Conservation (phyloP, 176 grass and related monocot species). For the Guadua angustifolia region DNA sequence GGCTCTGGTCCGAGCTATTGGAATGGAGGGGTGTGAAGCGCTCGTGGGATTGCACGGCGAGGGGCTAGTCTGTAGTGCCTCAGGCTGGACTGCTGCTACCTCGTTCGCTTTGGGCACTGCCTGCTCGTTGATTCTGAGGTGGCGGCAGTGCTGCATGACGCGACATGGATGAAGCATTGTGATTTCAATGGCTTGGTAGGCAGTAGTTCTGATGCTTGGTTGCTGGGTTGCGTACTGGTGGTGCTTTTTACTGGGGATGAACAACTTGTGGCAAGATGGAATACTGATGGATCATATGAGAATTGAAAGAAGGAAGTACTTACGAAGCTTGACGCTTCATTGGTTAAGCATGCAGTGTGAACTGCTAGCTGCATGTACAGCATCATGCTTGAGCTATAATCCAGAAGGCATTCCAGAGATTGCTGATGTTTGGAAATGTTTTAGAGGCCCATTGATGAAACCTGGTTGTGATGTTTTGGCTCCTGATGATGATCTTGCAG, state of each 20-base stretch:
- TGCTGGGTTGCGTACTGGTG: slow-evolving; percentile 68
- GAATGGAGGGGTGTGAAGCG: slow-evolving; percentile 72
- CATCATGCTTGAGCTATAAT: slow-evolving; percentile 71
- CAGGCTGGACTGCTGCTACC: slow-evolving; percentile 59
- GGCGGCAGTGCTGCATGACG: slow-evolving; percentile 29
- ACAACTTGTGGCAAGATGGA: slow-evolving; percentile 43
- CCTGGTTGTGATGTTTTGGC: slow-evolving; percentile 37
- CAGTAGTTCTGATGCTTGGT: slow-evolving; percentile 73
- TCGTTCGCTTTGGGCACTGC: slow-evolving; percentile 63
- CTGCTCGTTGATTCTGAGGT: slow-evolving; percentile 69
- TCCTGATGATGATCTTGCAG: slow-evolving; percentile 42
- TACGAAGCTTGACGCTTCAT: slow-evolving; percentile 50
- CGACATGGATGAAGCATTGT: neutral
- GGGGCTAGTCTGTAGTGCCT: slow-evolving; percentile 70
- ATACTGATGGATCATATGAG: slow-evolving; percentile 58
- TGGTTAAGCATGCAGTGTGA: slow-evolving; percentile 60
- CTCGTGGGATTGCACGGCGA: slow-evolving; percentile 68
- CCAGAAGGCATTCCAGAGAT: slow-evolving; percentile 56
- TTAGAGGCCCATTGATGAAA: slow-evolving; percentile 44
- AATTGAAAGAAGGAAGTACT: slow-evolving; percentile 69
- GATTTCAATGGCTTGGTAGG: slow-evolving; percentile 44
- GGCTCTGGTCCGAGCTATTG: slow-evolving; percentile 42
- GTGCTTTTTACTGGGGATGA: slow-evolving; percentile 65
- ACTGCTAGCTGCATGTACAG: slow-evolving; percentile 45
- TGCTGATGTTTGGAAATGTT: slow-evolving; percentile 62